These are phyloP conservation scores for Chlorociboria aeruginascens DNA, from an alignment of 495 filamentous ascomycete species.

Conservation along the genomic window DNA sequence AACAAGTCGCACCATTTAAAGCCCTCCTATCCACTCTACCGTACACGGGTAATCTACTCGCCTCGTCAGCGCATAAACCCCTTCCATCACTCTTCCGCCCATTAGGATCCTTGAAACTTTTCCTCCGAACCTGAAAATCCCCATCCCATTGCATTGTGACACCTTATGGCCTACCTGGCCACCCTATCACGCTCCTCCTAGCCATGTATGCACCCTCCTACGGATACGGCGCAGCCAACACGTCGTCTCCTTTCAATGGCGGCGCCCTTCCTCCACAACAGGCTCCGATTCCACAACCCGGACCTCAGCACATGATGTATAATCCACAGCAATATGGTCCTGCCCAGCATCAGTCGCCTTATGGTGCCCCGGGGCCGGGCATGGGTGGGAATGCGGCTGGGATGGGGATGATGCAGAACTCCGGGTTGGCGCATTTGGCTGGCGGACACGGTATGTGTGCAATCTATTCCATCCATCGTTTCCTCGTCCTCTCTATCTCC, in stretches of 20 bases:
- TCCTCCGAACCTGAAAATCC: not conserved
- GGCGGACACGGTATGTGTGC: conserved; percentile 17
- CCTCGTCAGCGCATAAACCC: not conserved
- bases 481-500: not conserved
- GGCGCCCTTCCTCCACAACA: conserved; percentile 5
- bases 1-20: not conserved
- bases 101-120: not conserved
- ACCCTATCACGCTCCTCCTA: not conserved
- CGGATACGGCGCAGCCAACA: conserved; percentile 13
- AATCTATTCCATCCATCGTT: not conserved
- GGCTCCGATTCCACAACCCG: conserved; percentile 2
- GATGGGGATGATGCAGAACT: conserved; percentile 20
- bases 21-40: not conserved
- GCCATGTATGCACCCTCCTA: conserved; percentile 18
- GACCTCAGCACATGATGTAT: conserved; percentile 22
- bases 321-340: conserved; percentile 15
- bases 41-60: not conserved
- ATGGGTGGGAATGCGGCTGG: conserved; percentile 16
- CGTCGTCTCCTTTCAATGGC: conserved; percentile 7
- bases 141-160: not conserved
- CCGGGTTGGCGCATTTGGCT: conserved; percentile 21
- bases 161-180: conserved; percentile 1
- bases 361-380: conserved; percentile 9
- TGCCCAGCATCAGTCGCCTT: conserved; percentile 10
- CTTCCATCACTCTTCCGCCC: not conserved